Base-by-base conservation (phyloP, 768 basidiomycete species). In the Leccinum olivaceopallidum region DNA sequence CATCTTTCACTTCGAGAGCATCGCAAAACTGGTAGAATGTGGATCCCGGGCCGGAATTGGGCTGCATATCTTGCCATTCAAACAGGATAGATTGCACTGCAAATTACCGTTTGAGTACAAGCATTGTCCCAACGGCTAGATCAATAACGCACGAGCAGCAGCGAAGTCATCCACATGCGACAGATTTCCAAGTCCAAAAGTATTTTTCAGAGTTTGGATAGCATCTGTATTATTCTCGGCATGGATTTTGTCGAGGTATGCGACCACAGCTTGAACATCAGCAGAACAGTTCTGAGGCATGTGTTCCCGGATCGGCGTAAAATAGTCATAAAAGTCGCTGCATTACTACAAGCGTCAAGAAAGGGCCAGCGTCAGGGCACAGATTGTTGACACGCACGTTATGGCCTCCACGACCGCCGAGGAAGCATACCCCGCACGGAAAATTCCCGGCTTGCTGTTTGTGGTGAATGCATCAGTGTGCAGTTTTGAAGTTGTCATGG, bases 281-380 rank as follows among this genome's bases (percentile, higher is more conserved):
- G 86, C 81, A 7, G 88, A 89, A 73, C 90, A 92, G 71, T 92
- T 91, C 62, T 65, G 65, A 3, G 88, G 85, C 87, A 89, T 90
- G 65, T 83, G 75, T 64, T 82, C 77, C 16, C 83, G 83, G 65
- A 88, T 83, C 14, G 88, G 88, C 60, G 88, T 87, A 70, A 88
- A 90, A 67, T 90, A 92, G 62, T 77, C 77, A 26, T 66, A 66
- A 53, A 58, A 69, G n/a, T 71, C 59, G 14, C 69, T 71, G 48
- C 24, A 44, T 14, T 13, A 24, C 12, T 16, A 24, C 14, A 13
- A 6, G n/a, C 16, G 24, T 49, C 22, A 24, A 49, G 20, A 37
- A 47, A 55, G 54, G 18, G 1, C 14, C 5, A 50, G n/a, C 30
- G 44, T 16, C 6, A 50, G 24, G 36, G 2, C 2, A 53, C 8